phyloP scores from a whole-genome alignment of 1,139 yeast species.

The Saccharomyces hybrid region DNA sequence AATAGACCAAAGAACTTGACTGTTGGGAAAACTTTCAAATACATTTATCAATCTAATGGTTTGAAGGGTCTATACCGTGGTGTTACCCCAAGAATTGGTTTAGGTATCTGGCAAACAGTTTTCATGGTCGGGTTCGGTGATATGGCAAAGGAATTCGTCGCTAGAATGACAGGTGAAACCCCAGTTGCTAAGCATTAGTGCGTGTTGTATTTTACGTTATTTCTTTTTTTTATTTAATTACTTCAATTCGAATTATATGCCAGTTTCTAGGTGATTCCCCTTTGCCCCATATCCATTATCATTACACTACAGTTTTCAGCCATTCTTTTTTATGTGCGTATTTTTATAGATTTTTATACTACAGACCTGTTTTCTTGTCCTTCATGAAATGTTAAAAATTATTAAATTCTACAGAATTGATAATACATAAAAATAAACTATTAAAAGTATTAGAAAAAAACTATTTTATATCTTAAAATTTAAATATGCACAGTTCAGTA shows the following conservation, averaged over 20 bases:
- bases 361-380: neutral
- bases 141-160: conserved; percentile 65
- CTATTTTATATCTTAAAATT: neutral
- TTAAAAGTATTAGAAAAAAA: conserved; percentile 1
- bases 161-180: conserved; percentile 47
- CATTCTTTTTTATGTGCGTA: neutral
- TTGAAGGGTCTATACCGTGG: conserved; percentile 90
- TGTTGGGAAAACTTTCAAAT: conserved; percentile 67
- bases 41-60: conserved; percentile 78
- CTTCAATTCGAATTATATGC: neutral
- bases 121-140: conserved; percentile 99
- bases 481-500: conserved; percentile 45
- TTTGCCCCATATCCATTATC: neutral
- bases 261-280: neutral
- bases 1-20: conserved; percentile 89
- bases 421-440: conserved; percentile 4
- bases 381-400: conserved; percentile 2
- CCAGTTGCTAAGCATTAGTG: conserved; percentile 42
- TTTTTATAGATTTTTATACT: neutral
- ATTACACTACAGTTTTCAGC: neutral
- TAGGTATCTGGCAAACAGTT: conserved; percentile 97
- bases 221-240: neutral
- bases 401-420: conserved; percentile 10
- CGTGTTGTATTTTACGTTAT: neutral
- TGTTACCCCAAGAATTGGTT: conserved; percentile 92